A percentile compares a stretch with the other conserved stretches of the same genome.
phyloP scores from a whole-genome alignment of 169 alveolate genomes.

The Plasmodium fragile region DNA sequence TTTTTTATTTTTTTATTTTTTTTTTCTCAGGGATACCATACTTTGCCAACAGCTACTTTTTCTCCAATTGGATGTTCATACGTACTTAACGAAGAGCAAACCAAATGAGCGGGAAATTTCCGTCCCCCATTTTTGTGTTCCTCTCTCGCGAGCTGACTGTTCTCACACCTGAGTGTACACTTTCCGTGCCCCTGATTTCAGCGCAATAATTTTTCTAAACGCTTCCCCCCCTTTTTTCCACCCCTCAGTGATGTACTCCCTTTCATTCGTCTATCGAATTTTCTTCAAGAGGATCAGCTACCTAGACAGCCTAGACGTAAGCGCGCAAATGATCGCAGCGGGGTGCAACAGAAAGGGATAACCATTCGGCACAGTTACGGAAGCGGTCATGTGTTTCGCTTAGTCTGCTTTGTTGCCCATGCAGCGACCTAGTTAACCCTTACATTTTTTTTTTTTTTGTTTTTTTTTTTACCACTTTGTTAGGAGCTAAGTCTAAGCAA shows the following conservation, averaged over 20 bases:
- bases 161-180: not conserved
- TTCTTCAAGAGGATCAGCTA: constrained; percentile 48
- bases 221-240: not conserved
- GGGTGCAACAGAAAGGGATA: not conserved
- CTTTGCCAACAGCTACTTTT: constrained; percentile 64
- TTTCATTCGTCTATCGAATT: constrained; percentile 33
- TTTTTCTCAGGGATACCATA: constrained; percentile 38
- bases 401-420: not conserved
- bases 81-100: not conserved
- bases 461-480: not conserved
- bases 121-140: not conserved
- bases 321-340: not conserved
- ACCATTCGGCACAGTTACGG: not conserved
- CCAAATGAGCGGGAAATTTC: not conserved
- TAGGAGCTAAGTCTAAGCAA: constrained; percentile 24
- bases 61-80: constrained; percentile 55
- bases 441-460: not conserved
- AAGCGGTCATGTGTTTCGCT: not conserved
- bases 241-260: constrained; percentile 39
- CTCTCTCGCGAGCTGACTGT: not conserved
- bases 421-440: not conserved
- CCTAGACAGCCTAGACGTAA: constrained; percentile 38
- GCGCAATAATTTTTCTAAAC: not conserved
- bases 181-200: not conserved
- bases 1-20: not conserved